Conservation (phyloP, 176 grass and related monocot genomes). For the Thalia dealbata region DNA sequence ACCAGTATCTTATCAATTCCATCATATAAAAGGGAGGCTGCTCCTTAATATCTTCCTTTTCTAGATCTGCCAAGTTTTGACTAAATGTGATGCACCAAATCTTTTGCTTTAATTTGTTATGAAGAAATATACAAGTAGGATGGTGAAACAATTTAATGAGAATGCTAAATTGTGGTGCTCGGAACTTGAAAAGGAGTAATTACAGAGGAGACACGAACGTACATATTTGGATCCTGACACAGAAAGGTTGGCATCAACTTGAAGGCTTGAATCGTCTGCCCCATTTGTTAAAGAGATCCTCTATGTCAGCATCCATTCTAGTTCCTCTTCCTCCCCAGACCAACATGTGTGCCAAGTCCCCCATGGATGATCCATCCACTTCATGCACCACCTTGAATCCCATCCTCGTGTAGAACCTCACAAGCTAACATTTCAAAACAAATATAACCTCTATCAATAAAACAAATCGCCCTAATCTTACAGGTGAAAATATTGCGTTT, state of each 20-base stretch:
- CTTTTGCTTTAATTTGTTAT: too few relatives aligned
- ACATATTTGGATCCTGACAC: neutral
- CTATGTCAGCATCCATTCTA: constrained; percentile 81
- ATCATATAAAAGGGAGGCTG: too few relatives aligned
- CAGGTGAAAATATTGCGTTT: neutral
- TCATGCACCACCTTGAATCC: constrained; percentile 66
- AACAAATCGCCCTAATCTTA: neutral
- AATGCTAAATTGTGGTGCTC: too few relatives aligned
- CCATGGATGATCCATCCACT: constrained; percentile 64
- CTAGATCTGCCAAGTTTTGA: too few relatives aligned
- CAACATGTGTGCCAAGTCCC: constrained; percentile 75
- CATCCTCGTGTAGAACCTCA: constrained; percentile 86
- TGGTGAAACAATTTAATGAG: too few relatives aligned
- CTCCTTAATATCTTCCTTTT: too few relatives aligned
- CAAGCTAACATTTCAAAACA: constrained; percentile 35
- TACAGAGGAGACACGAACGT: neutral
- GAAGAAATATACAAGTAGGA: too few relatives aligned
- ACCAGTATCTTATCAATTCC: too few relatives aligned
- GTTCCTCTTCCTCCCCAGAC: constrained; percentile 92
- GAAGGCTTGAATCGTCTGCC: constrained; percentile 48
- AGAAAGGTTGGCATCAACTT: constrained; percentile 3
- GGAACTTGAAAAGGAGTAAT: neutral
- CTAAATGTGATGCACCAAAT: too few relatives aligned
- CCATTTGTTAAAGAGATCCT: constrained; percentile 72
- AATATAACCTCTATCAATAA: neutral